These are phyloP conservation scores for Pistacia atlantica DNA, from an alignment of 345 rosid genomes.

Conservation along the genomic window DNA sequence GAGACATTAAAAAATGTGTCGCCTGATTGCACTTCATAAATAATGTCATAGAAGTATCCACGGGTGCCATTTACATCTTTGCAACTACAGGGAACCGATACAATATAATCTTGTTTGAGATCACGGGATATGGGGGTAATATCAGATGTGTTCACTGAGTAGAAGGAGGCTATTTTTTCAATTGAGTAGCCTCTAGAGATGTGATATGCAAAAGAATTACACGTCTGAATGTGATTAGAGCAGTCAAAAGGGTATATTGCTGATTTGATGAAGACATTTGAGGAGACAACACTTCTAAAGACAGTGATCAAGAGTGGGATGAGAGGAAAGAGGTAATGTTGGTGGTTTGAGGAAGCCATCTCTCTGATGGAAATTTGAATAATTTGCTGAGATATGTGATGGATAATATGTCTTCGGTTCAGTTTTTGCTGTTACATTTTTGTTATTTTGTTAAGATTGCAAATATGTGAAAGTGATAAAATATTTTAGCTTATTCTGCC, in stretches of 20 bases:
- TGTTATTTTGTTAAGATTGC: background rate
- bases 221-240: conserved; percentile 14
- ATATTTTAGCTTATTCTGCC: too few relatives aligned
- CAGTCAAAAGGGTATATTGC: conserved; percentile 30
- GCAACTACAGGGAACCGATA: conserved; percentile 38
- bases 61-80: conserved; percentile 34
- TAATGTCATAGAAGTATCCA: conserved; percentile 34
- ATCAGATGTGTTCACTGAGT: conserved; percentile 26
- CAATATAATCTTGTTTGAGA: conserved; percentile 27
- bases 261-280: background rate
- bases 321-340: background rate
- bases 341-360: conserved; percentile 8
- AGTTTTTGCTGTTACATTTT: background rate
- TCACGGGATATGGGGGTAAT: conserved; percentile 26
- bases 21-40: conserved; percentile 14
- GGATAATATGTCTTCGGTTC: background rate
- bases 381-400: background rate
- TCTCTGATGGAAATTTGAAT: background rate
- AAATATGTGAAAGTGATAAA: background rate
- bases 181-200: conserved; percentile 21
- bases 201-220: conserved; percentile 36
- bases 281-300: background rate
- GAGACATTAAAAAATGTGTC: conserved; percentile 15
- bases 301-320: background rate
- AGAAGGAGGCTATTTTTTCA: conserved; percentile 27